Conservation (phyloP, 2,329 filamentous ascomycete species). For the Xylaria sp. region DNA sequence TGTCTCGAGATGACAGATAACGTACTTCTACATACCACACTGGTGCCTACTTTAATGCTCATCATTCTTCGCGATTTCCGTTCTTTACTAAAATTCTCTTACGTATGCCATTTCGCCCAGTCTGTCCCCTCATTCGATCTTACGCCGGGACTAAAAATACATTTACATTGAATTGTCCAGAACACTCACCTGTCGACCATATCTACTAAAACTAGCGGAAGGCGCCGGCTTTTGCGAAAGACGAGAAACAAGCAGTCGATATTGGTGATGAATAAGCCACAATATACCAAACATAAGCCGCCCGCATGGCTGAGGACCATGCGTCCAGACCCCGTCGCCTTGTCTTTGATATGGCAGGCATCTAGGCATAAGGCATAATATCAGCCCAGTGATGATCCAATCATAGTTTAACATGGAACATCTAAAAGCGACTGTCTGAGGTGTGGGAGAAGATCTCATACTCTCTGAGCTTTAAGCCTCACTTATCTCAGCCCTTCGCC, state of each 20-base stretch:
- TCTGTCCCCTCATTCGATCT: neutral
- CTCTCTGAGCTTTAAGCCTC: neutral
- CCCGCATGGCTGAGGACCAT: neutral
- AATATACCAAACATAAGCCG: neutral
- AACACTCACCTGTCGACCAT: neutral
- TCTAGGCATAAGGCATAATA: neutral
- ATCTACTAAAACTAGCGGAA: neutral
- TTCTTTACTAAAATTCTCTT: neutral
- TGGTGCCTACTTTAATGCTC: neutral
- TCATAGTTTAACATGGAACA: neutral
- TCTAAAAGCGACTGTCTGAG: neutral
- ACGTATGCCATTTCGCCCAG: neutral
- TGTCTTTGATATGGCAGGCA: too few relatives aligned
- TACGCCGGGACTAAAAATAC: neutral
- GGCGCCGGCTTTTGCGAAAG: neutral
- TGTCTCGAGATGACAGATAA: neutral
- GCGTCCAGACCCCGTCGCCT: neutral
- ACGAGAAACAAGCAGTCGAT: neutral
- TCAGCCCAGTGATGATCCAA: neutral
- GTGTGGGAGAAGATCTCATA: too few relatives aligned
- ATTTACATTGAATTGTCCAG: neutral
- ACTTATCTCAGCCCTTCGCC: constrained; percentile 19
- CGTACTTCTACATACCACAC: neutral
- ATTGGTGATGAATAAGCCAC: neutral
- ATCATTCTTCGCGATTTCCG: neutral